Base-by-base conservation (phyloP, 2,329 filamentous ascomycete genomes). In the Clarireedia paspali region DNA sequence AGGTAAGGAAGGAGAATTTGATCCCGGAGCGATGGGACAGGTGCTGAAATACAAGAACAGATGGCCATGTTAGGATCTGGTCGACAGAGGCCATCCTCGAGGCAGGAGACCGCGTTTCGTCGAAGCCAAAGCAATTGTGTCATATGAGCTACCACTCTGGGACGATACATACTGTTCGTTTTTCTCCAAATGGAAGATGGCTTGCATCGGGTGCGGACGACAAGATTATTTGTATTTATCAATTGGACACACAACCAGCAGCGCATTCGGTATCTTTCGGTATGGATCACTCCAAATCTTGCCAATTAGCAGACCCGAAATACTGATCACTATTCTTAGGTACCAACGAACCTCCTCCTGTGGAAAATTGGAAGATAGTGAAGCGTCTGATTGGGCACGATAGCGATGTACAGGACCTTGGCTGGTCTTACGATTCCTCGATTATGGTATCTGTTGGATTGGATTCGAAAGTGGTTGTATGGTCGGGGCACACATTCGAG, bases 121-220 rank as follows among this genome's bases (percentile, higher is more conserved):
- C 54, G 40, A 87, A 84, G 67, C 92, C 95, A 48, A 91, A 89
- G 67, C 95, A 99, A 77, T 83, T 99, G 66, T 95, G 92, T 64
- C 92, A 95, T 67, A 94, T 99, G 83, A 97, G 91, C 81, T 91
- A 97, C 70, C 94, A 99, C 72, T 91, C 95, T 3, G 94, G 92
- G 64, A 97, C 92, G 17, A 96, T 97, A 60, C 92, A 96, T 73
- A 91, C 92, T 0, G 94, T 99, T 61, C 88, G 95, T 63, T 99
- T 97, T 75, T 97, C 94, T 9, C 87, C 90, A 27, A 96, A 95
- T 68, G 89, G 91, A 56, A 90, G 90, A 70, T 99, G 96, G 70
- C 82, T 99, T 52, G 95, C 95, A 36, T 97, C 92, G 10, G 94
- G 94, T 57, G 95, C 95, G 66, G 94, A 99, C 73, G 94, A 99